A percentile compares a stretch with the other conserved stretches of the same genome.
Evolutionary conservation across 2,329 filamentous ascomycete genomes (phyloP).

Genomic region (Beauveria caledonica): DNA sequence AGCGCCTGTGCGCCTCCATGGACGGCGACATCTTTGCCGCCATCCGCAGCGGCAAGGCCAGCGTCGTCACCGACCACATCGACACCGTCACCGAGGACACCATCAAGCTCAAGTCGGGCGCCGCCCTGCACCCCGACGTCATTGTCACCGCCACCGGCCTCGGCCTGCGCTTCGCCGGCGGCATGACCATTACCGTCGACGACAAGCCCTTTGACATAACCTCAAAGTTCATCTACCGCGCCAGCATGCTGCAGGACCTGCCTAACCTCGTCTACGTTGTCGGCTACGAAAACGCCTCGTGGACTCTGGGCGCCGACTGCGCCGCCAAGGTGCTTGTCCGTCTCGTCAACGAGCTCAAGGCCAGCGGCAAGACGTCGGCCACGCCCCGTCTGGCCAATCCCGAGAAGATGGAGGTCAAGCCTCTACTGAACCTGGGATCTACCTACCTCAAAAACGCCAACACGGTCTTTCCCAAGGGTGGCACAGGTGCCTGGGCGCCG

Average conservation of each 20-base stretch:
- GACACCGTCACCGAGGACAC: conserved; percentile 33
- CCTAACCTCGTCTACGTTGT: conserved; percentile 52
- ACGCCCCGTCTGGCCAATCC: background rate
- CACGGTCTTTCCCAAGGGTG: background rate
- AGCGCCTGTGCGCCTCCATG: conserved; percentile 55
- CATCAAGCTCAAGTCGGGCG: conserved; percentile 36
- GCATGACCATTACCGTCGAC: conserved; percentile 43
- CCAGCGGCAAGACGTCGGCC: conserved; percentile 26
- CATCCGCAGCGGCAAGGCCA: conserved; percentile 29
- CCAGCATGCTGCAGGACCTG: conserved; percentile 52
- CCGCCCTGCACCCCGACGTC: conserved; percentile 45
- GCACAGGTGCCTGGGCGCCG: conserved; percentile 4
- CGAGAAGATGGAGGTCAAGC: background rate
- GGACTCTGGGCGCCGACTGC: conserved; percentile 54
- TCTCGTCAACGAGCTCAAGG: conserved; percentile 41
- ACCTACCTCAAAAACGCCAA: conserved; percentile 2
- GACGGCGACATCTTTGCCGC: conserved; percentile 39
- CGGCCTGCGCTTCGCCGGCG: conserved; percentile 46
- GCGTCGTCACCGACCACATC: conserved; percentile 39
- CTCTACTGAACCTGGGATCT: background rate
- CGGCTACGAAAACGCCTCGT: conserved; percentile 53
- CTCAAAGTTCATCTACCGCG: conserved; percentile 48
- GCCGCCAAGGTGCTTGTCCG: conserved; percentile 41
- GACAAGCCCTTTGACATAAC: conserved; percentile 33
- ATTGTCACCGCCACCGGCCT: conserved; percentile 61